A percentile compares a stretch with the other conserved stretches of the same genome.
Conservation (phyloP, 352 stramenopile genomes). For the Phytophthora fragariaefolia region DNA sequence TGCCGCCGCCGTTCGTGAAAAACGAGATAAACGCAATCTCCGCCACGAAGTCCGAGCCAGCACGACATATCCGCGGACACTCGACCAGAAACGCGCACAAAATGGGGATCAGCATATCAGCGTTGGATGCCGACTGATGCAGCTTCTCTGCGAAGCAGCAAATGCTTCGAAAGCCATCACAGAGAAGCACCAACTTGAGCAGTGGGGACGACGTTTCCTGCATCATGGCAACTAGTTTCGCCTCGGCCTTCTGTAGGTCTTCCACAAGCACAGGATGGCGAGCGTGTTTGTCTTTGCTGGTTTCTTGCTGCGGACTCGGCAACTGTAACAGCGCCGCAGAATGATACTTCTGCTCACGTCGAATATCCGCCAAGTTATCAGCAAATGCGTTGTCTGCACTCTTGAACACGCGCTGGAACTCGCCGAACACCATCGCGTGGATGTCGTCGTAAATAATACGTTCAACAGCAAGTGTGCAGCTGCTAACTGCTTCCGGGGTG, state of each 20-base stretch:
- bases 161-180: slow-evolving; percentile 61
- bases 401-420: slow-evolving; percentile 54
- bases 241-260: slow-evolving; percentile 53
- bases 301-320: slow-evolving; percentile 16
- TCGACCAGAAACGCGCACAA: slow-evolving; percentile 67
- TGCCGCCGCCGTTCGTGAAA: slow-evolving; percentile 76
- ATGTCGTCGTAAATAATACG: slow-evolving; percentile 75
- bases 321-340: slow-evolving; percentile 30
- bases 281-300: background rate
- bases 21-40: slow-evolving; percentile 82
- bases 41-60: slow-evolving; percentile 57
- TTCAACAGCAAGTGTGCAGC: slow-evolving; percentile 63
- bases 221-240: slow-evolving; percentile 54
- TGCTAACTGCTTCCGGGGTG: slow-evolving; percentile 52
- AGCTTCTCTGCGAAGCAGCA: slow-evolving; percentile 74
- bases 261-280: slow-evolving; percentile 28
- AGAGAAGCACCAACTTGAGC: slow-evolving; percentile 70
- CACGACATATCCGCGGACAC: slow-evolving; percentile 36
- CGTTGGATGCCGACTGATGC: slow-evolving; percentile 65
- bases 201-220: slow-evolving; percentile 56
- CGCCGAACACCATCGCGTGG: slow-evolving; percentile 60
- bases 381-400: slow-evolving; percentile 55
- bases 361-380: slow-evolving; percentile 57
- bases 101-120: slow-evolving; percentile 77
- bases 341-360: slow-evolving; percentile 52